Conservation (phyloP, 495 filamentous ascomycete genomes). For the Penicillium waksmanii region DNA sequence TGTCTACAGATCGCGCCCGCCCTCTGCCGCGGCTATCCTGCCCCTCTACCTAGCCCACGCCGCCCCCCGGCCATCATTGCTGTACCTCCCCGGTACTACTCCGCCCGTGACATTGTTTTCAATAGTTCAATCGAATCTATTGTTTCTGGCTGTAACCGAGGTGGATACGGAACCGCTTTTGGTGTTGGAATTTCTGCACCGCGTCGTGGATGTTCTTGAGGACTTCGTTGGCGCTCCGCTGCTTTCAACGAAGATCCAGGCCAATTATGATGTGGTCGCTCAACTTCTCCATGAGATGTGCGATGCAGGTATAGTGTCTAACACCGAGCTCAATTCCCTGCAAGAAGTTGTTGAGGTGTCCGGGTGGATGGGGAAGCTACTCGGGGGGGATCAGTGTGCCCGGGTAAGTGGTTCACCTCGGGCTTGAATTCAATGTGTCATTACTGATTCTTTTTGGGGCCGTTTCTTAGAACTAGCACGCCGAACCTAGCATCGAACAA, state of each 20-base stretch:
- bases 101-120: slow-evolving; percentile 92
- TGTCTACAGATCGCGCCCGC: slow-evolving; percentile 73
- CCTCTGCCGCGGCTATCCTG: slow-evolving; percentile 74
- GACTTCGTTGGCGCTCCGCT: slow-evolving; percentile 93
- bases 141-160: slow-evolving; percentile 83
- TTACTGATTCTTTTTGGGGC: neutral
- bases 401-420: slow-evolving; percentile 49
- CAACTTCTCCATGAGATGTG: slow-evolving; percentile 96
- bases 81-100: slow-evolving; percentile 77
- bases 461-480: slow-evolving; percentile 38
- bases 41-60: slow-evolving; percentile 87
- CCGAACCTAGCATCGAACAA: slow-evolving; percentile 47
- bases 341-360: slow-evolving; percentile 90
- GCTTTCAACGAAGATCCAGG: slow-evolving; percentile 80
- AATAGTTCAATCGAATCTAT: slow-evolving; percentile 79
- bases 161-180: slow-evolving; percentile 90
- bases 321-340: slow-evolving; percentile 91
- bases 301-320: slow-evolving; percentile 86
- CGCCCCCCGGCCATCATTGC: slow-evolving; percentile 79
- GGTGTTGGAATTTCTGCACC: slow-evolving; percentile 93
- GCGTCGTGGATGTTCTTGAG: slow-evolving; percentile 89
- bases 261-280: slow-evolving; percentile 90
- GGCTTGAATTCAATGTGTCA: neutral
- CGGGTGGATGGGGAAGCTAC: slow-evolving; percentile 83
- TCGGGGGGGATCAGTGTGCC: slow-evolving; percentile 85